A percentile compares a stretch with the other conserved stretches of the same genome.
Conservation (phyloP, 495 filamentous ascomycete genomes). For the Melanomma pulvis-pyrius region DNA sequence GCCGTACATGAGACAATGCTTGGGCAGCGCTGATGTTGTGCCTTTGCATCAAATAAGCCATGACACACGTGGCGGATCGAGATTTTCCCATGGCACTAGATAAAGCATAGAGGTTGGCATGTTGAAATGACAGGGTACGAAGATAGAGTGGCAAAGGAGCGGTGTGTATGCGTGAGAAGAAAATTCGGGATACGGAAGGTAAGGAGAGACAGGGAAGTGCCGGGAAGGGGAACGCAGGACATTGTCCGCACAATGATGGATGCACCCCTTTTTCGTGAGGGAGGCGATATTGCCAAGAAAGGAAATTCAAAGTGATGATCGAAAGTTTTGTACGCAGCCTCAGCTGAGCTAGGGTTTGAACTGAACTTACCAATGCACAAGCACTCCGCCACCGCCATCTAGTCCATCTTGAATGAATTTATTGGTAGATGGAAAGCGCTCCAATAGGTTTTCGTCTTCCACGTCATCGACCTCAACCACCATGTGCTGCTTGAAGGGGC, state of each 20-base stretch:
- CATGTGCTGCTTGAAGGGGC: slow-evolving; percentile 64
- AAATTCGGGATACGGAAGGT: slow-evolving; percentile 22
- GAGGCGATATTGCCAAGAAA: slow-evolving; percentile 46
- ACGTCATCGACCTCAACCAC: slow-evolving; percentile 85
- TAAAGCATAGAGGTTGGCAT: slow-evolving; percentile 34
- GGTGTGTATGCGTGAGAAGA: slow-evolving; percentile 24
- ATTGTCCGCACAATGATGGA: neutral
- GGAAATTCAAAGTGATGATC: slow-evolving; percentile 21
- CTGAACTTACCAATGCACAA: slow-evolving; percentile 74
- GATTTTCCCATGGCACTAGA: slow-evolving; percentile 94
- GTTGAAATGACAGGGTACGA: slow-evolving; percentile 24
- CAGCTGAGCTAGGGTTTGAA: slow-evolving; percentile 34
- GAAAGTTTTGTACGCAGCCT: slow-evolving; percentile 40
- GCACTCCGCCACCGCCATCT: slow-evolving; percentile 64
- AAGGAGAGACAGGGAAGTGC: neutral
- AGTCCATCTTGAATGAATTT: slow-evolving; percentile 81
- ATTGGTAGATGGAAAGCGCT: slow-evolving; percentile 74
- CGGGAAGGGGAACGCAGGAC: slow-evolving; percentile 7
- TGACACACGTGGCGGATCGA: slow-evolving; percentile 78
- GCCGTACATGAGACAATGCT: slow-evolving; percentile 64
- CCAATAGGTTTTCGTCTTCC: slow-evolving; percentile 80
- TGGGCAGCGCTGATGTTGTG: slow-evolving; percentile 57
- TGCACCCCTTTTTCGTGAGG: slow-evolving; percentile 13
- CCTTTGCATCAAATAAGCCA: slow-evolving; percentile 82
- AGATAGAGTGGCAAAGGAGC: slow-evolving; percentile 37